Evolutionary conservation across 1,139 yeast genomes (phyloP).

Genomic region (Zygoascus hellenicus): DNA sequence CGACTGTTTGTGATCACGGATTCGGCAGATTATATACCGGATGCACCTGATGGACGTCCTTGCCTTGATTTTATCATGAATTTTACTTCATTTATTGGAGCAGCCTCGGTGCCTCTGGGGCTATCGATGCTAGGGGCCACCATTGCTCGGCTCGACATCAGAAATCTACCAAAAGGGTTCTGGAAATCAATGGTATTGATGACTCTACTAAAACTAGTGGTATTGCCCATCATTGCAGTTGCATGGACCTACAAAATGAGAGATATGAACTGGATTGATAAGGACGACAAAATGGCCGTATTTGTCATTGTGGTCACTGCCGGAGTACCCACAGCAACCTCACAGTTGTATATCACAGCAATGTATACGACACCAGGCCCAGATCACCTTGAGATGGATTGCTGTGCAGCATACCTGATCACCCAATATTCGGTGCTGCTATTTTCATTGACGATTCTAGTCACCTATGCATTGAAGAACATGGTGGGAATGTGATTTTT

Average conservation of each 20-base stretch:
- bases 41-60: slow-evolving; percentile 82
- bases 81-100: slow-evolving; percentile 69
- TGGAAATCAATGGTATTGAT: slow-evolving; percentile 54
- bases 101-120: slow-evolving; percentile 87
- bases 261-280: slow-evolving; percentile 44
- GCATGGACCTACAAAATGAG: slow-evolving; percentile 48
- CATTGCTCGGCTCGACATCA: slow-evolving; percentile 62
- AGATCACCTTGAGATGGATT: slow-evolving; percentile 68
- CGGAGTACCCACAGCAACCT: slow-evolving; percentile 83
- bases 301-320: slow-evolving; percentile 71
- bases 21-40: slow-evolving; percentile 38
- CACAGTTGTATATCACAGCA: slow-evolving; percentile 78
- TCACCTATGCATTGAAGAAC: slow-evolving; percentile 35
- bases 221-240: slow-evolving; percentile 59
- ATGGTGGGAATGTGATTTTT: slow-evolving; percentile 8
- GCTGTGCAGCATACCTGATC: slow-evolving; percentile 67
- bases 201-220: slow-evolving; percentile 43
- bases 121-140: slow-evolving; percentile 79
- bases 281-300: slow-evolving; percentile 51
- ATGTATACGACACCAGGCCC: slow-evolving; percentile 59
- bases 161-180: slow-evolving; percentile 57
- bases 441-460: slow-evolving; percentile 50
- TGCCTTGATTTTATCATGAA: slow-evolving; percentile 83
- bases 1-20: slow-evolving; percentile 50
- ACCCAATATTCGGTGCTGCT: slow-evolving; percentile 59